Evolutionary conservation across 495 filamentous ascomycete species (phyloP).

Genomic region (Letharia lupina): DNA sequence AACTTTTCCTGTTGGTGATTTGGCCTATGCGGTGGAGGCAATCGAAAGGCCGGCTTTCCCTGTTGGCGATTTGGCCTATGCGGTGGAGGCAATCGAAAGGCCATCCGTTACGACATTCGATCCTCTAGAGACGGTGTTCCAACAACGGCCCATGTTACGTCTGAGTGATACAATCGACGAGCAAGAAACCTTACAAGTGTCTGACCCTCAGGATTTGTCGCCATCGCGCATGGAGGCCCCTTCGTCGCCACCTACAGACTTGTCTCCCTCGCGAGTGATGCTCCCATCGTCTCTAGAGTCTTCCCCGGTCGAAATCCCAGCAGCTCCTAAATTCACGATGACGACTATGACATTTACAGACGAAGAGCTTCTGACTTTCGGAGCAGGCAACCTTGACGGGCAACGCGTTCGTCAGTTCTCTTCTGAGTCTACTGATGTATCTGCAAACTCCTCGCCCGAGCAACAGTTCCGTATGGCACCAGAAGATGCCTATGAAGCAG

Average conservation of each 20-base stretch:
- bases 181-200: background rate
- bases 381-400: background rate
- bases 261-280: background rate
- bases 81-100: conserved; percentile 5
- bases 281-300: background rate
- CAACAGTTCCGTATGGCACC: background rate
- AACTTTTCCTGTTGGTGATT: background rate
- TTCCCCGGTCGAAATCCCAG: background rate
- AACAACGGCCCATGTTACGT: background rate
- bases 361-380: background rate
- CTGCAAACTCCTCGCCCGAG: background rate
- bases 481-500: background rate
- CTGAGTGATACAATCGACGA: background rate
- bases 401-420: background rate
- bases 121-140: background rate
- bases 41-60: background rate
- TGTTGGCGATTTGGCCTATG: conserved; percentile 2
- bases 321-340: background rate
- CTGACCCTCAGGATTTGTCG: background rate
- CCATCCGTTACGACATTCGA: background rate
- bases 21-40: conserved; percentile 3
- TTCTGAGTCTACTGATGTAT: background rate
- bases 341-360: background rate
- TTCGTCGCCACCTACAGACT: background rate
- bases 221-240: background rate